Evolutionary conservation across 495 filamentous ascomycete species (phyloP), one percentile per base, ranked within the genome.

Genomic region (Cercophora sp.): DNA sequence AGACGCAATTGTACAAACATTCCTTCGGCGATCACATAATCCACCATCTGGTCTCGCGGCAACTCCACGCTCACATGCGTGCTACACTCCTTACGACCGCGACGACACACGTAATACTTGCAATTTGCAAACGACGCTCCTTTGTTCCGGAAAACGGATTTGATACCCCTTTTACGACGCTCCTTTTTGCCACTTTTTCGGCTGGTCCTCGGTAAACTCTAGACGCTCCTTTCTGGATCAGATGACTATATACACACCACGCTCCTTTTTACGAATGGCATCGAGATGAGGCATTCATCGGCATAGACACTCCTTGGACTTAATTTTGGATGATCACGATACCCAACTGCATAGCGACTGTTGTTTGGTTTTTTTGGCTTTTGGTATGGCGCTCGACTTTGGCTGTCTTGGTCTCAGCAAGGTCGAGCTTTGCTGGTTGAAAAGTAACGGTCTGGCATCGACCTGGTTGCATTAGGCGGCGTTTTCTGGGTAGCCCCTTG

Each of bases 341-440:
- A 69, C 70, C 70, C 72, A 74, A 72, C 60, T 73, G 71, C 73
- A 77, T 75, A 77, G 72, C 73, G 71, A 70, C 72, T 77, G 73
- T 72, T 74, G 64, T 64, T 65, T 62, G 39, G 37, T 48, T 57
- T 52, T 58, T 43, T 44, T 44, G 24, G 29, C 9, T 52, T 54
- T 57, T 49, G 20, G n/a, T 26, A 18, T 9, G 35, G 19, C 32
- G 22, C 13, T 16, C 11, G 4, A 11, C 37, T 42, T 46, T 40
- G 29, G 35, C 25, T 15, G 16, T 56, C 26, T 32, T 37, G 54
- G 26, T 31, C 41, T 35, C 27, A 19, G 15, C 42, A 35, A 43
- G 25, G 39, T 15, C 8, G 36, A n/a, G n/a, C n/a, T n/a, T n/a
- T n/a, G n/a, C n/a, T n/a, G n/a, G n/a, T n/a, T n/a, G 32, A 11